Conservation (phyloP, 768 basidiomycete species). For the Tulasnella sp. region DNA sequence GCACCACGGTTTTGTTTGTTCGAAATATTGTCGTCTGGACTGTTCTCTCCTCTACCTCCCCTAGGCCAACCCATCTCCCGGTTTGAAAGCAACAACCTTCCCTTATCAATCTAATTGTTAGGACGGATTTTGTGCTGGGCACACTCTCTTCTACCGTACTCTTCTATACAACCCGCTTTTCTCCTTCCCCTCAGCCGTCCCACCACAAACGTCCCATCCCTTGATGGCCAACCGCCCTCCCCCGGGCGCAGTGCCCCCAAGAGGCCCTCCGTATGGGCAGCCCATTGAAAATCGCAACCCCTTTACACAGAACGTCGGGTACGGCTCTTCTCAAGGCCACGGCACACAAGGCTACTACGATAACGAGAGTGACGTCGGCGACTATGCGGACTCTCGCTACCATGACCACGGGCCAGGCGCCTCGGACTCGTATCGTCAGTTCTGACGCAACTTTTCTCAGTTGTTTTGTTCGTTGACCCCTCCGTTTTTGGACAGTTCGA, state of each 20-base stretch:
- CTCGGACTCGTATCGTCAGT: constrained; percentile 51
- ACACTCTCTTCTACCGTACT: neutral
- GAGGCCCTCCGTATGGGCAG: neutral
- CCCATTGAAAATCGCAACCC: neutral
- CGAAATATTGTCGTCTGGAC: too few species aligned
- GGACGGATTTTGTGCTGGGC: neutral
- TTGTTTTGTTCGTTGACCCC: too few species aligned
- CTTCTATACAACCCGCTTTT: neutral
- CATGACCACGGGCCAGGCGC: constrained; percentile 52
- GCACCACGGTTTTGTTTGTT: too few species aligned
- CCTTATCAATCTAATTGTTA: too few species aligned
- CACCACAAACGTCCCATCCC: neutral
- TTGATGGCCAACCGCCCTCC: constrained; percentile 1
- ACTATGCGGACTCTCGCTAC: constrained; percentile 53
- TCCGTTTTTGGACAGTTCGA: constrained; percentile 26
- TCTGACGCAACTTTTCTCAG: too few species aligned
- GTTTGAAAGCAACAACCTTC: too few species aligned
- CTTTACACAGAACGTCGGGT: neutral
- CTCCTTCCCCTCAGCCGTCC: neutral
- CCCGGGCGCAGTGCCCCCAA: neutral
- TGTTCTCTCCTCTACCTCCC: too few species aligned
- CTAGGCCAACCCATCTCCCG: too few species aligned
- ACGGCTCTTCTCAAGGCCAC: neutral
- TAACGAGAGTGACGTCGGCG: constrained; percentile 60
- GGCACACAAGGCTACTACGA: constrained; percentile 45